Evolutionary conservation across 371 early-diverging fungal species (phyloP).

Genomic region (Fennellomyces sp.): DNA sequence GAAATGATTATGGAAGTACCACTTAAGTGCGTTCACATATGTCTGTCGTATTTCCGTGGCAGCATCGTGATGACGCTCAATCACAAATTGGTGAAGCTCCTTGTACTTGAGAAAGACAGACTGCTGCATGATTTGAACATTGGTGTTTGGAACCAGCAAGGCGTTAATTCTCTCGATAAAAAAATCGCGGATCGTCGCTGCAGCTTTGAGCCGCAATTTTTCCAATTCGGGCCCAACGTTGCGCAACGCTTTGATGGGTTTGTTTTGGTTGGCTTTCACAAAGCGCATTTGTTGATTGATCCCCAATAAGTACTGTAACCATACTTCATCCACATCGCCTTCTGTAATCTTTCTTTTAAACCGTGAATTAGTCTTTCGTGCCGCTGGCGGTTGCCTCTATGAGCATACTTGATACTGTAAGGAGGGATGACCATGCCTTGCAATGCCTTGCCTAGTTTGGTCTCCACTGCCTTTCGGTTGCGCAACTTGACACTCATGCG

Average conservation of each 20-base stretch:
- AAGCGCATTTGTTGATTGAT: constrained; percentile 86
- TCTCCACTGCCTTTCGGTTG: constrained; percentile 84
- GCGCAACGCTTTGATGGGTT: constrained; percentile 71
- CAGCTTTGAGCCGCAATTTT: constrained; percentile 42
- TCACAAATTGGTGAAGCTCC: constrained; percentile 83
- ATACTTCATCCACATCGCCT: constrained; percentile 87
- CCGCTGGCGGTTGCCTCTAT: not conserved
- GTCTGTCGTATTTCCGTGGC: constrained; percentile 84
- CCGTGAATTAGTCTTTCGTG: not conserved
- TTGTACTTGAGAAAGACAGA: constrained; percentile 87
- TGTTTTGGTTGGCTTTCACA: constrained; percentile 64
- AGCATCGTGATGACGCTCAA: constrained; percentile 87
- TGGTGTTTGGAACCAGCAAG: constrained; percentile 85
- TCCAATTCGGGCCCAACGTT: constrained; percentile 93
- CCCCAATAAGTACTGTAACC: constrained; percentile 76
- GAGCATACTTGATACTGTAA: constrained; percentile 64
- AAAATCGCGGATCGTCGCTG: constrained; percentile 35
- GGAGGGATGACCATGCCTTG: constrained; percentile 87
- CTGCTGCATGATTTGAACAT: constrained; percentile 90
- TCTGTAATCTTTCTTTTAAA: constrained; percentile 76
- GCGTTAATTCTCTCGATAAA: constrained; percentile 82
- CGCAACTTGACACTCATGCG: constrained; percentile 78
- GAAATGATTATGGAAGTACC: constrained; percentile 88
- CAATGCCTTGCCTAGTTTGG: constrained; percentile 66
- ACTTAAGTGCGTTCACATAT: constrained; percentile 81